Evolutionary conservation across 495 filamentous ascomycete species (phyloP), one percentile per base, ranked within the genome.

Genomic region (Daldinia bambusicola): DNA sequence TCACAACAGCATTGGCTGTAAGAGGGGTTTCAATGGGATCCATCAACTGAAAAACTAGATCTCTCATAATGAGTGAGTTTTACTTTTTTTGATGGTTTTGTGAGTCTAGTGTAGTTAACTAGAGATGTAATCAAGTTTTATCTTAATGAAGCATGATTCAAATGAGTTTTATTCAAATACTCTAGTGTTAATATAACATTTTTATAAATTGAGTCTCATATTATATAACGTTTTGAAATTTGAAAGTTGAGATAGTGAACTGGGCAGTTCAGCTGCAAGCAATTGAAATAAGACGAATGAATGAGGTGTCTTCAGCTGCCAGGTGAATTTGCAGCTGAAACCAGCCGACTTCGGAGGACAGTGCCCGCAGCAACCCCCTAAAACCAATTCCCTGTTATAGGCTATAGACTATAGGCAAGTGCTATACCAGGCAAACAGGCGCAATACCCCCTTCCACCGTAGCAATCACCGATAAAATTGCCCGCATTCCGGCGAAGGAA

Each of bases 291-390:
- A 7, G 3, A 53, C 13, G 9, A 53, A 13, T 16, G 26, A n/a
- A 26, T 7, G 7, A 53, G n/a, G 10, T 30, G 50, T 38, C 16
- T 6, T 12, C 61, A 66, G 41, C 10, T 59, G 50, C 0, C 10
- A 59, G 10, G 16, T 50, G 34, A 50, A 22, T 8, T 48, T 45
- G 22, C 69, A 67, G 69, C 69, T 72, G 64, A 7, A 48, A 50
- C 60, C 64, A 67, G 48, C 69, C 69, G 69, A 55, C 6, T 30
- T 67, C 69, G 69, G 69, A 67, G 36, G 60, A 22, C 6, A 56
- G 37, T 48, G 18, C 8, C 5, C 8, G n/a, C n/a, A 48, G 18
- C 9, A 48, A 48, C 43, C 43, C 43, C 18, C 20, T 26, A 26
- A 22, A 48, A 48, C 43, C 4, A 22, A 48, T 16, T 22, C 43